A percentile compares a stretch with the other conserved stretches of the same genome.
phyloP scores from a whole-genome alignment of 2,329 filamentous ascomycete genomes.

The Ophiocordyceps polyrhachis-furcata region DNA sequence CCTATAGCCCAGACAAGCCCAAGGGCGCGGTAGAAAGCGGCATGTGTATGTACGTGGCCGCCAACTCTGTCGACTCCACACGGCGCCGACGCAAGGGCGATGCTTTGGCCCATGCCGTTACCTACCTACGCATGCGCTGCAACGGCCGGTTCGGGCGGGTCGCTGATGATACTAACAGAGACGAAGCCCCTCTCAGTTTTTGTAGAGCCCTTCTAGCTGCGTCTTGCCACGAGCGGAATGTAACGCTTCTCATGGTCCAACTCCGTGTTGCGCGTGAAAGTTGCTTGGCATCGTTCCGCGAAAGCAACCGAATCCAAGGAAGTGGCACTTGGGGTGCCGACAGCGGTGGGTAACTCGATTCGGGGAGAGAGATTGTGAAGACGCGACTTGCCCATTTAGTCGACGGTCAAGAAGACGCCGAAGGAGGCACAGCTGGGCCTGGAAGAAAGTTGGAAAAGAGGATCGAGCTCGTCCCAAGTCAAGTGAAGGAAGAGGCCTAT shows the following conservation, averaged over 20 bases:
- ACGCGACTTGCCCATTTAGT: no score
- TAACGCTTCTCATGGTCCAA: background rate
- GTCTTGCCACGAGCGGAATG: background rate
- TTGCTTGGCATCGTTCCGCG: background rate
- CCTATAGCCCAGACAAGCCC: background rate
- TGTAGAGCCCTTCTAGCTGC: background rate
- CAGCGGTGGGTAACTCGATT: no score
- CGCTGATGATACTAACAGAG: background rate
- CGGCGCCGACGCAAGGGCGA: background rate
- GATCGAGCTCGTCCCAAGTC: no score
- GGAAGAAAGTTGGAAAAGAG: no score
- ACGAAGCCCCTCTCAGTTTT: background rate
- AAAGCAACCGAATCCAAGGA: background rate
- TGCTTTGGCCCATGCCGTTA: background rate
- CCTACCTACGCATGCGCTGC: background rate
- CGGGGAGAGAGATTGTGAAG: no score
- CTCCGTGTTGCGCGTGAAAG: background rate
- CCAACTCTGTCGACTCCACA: background rate
- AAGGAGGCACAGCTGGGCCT: no score
- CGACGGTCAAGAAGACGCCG: no score
- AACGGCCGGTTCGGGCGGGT: background rate
- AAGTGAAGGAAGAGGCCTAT: no score
- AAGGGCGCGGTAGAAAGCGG: background rate
- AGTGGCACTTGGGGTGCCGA: background rate
- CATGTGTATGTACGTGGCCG: background rate